These are phyloP conservation scores for Neocucurbitaria cava DNA, from an alignment of 2,329 filamentous ascomycete genomes.

Conservation along the genomic window DNA sequence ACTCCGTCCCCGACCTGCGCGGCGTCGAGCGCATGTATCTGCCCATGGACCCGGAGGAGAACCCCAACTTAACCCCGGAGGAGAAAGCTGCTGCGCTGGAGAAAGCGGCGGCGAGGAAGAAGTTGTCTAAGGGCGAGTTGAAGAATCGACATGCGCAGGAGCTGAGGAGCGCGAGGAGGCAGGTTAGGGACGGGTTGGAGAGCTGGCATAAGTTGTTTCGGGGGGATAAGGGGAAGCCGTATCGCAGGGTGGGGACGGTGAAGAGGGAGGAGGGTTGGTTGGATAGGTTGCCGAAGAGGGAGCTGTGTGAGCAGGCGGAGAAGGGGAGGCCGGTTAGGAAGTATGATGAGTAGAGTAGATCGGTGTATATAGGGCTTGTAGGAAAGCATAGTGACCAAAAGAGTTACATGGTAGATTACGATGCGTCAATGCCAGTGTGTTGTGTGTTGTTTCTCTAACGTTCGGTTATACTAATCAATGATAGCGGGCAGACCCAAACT, in stretches of 20 bases:
- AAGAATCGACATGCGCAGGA: slow-evolving; percentile 69
- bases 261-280: slow-evolving; percentile 68
- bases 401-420: not conserved
- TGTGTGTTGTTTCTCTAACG: not conserved
- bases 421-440: no score
- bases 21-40: slow-evolving; percentile 87
- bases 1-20: slow-evolving; percentile 81
- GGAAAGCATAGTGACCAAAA: not conserved
- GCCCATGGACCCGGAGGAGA: slow-evolving; percentile 65
- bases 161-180: slow-evolving; percentile 66
- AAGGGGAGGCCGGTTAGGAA: slow-evolving; percentile 67
- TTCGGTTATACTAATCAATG: not conserved
- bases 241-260: slow-evolving; percentile 79
- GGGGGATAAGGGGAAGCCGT: slow-evolving; percentile 74
- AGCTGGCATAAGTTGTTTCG: slow-evolving; percentile 86
- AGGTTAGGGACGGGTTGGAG: slow-evolving; percentile 71
- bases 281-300: slow-evolving; percentile 62
- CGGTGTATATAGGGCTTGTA: not conserved
- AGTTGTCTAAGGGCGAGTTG: slow-evolving; percentile 41
- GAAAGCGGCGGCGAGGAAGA: slow-evolving; percentile 28
- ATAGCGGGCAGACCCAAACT: not conserved
- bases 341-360: slow-evolving; percentile 26
- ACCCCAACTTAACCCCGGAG: slow-evolving; percentile 24
- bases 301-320: slow-evolving; percentile 74
- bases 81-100: slow-evolving; percentile 36